phyloP scores from a whole-genome alignment of 2,329 filamentous ascomycete species.

The Gremmenia infestans region DNA sequence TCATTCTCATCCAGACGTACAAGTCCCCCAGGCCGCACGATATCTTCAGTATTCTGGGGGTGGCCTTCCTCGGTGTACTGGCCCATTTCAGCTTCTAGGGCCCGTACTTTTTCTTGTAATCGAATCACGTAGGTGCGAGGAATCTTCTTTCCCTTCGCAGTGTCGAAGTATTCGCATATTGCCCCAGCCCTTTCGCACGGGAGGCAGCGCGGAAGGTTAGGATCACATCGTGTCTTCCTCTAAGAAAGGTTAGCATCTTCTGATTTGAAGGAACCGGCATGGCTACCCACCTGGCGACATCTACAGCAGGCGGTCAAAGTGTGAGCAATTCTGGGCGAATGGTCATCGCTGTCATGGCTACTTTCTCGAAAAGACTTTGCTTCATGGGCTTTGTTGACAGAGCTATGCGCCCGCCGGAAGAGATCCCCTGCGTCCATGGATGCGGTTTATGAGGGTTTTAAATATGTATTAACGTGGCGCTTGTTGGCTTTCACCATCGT shows the following conservation, averaged over 20 bases:
- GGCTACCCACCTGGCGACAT: conserved; percentile 63
- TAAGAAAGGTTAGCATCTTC: conserved; percentile 16
- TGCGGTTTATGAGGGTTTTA: conserved; percentile 9
- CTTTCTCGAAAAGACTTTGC: conserved; percentile 29
- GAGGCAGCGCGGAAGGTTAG: conserved; percentile 82
- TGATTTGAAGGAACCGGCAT: conserved; percentile 34
- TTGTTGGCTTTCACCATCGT: conserved; percentile 24
- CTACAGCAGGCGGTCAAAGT: conserved; percentile 76
- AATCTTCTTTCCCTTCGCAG: conserved; percentile 77
- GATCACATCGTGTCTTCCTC: conserved; percentile 96
- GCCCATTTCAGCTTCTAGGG: conserved; percentile 75
- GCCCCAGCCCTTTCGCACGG: conserved; percentile 91
- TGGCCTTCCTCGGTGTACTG: conserved; percentile 71
- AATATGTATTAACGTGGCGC: conserved; percentile 8
- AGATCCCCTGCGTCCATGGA: conserved; percentile 56
- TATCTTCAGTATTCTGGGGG: conserved; percentile 70
- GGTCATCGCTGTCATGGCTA: conserved; percentile 43
- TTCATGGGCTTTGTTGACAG: conserved; percentile 32
- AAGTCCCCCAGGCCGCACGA: conserved; percentile 80
- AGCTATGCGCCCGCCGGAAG: conserved; percentile 52
- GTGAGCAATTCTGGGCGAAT: conserved; percentile 63
- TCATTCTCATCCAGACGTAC: conserved; percentile 81
- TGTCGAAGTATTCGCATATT: conserved; percentile 92
- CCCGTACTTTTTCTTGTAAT: conserved; percentile 79
- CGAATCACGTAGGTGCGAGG: conserved; percentile 89